Conservation (phyloP, 139 green algal species). For the Coccomyxa sp. region DNA sequence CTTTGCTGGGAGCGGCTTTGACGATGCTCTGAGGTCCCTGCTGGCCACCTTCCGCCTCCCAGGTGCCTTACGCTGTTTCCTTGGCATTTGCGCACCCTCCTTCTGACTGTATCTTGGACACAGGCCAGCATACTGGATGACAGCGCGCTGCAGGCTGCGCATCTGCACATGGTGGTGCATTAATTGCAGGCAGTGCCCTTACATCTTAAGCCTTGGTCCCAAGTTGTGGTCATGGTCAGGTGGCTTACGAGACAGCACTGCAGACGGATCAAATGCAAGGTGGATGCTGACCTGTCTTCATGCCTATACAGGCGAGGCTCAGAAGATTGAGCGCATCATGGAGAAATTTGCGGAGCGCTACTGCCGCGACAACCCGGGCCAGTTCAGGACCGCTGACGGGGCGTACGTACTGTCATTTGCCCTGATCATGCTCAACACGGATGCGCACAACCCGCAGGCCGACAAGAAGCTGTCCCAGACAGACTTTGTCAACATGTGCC, state of each 20-base stretch:
- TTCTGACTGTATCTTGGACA: too few relatives aligned
- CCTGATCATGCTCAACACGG: conserved; percentile 96
- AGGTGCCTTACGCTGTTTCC: too few relatives aligned
- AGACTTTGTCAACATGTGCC: conserved; percentile 83
- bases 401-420: conserved; percentile 88
- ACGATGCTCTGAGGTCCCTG: conserved; percentile 66
- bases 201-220: background rate
- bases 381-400: conserved; percentile 72
- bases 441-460: conserved; percentile 91
- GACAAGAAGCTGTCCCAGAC: conserved; percentile 66
- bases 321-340: conserved; percentile 94
- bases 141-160: too few relatives aligned
- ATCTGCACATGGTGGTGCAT: too few relatives aligned
- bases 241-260: background rate
- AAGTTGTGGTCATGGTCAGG: background rate
- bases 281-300: too few relatives aligned
- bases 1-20: conserved; percentile 53
- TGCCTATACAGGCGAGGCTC: conserved; percentile 69
- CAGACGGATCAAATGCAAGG: too few relatives aligned
- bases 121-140: too few relatives aligned
- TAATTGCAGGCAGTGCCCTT: too few relatives aligned
- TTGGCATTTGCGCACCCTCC: too few relatives aligned
- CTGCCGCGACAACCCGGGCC: conserved; percentile 62
- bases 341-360: conserved; percentile 83
- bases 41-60: conserved; percentile 63